Percentiles rank a stretch among this genome's conserved stretches.
Evolutionary conservation across 2,329 filamentous ascomycete genomes (phyloP).

Genomic region (Colletotrichum cuscutae): DNA sequence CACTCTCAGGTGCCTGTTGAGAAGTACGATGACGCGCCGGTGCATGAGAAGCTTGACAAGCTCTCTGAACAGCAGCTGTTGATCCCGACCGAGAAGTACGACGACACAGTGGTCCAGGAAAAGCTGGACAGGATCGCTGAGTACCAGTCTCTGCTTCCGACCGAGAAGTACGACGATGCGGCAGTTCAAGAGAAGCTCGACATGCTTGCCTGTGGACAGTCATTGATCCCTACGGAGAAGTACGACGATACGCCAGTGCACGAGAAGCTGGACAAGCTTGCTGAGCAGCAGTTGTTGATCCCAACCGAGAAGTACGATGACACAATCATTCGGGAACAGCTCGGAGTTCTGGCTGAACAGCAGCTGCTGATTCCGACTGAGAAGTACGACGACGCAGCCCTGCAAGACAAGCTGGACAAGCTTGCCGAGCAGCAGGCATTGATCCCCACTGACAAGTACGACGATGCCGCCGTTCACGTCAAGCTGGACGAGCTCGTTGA

Average conservation of each 20-base stretch:
- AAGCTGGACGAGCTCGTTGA: constrained; percentile 62
- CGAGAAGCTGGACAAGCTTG: constrained; percentile 17
- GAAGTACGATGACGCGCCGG: constrained; percentile 38
- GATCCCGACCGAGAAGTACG: constrained; percentile 17
- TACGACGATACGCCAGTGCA: constrained; percentile 17
- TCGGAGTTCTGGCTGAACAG: constrained; percentile 23
- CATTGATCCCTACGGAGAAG: constrained; percentile 39
- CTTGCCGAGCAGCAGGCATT: constrained; percentile 45
- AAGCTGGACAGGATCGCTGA: constrained; percentile 25
- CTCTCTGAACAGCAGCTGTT: constrained; percentile 68
- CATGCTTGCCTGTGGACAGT: constrained; percentile 55
- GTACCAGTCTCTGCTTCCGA: constrained; percentile 56
- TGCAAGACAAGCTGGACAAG: constrained; percentile 43
- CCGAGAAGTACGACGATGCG: constrained; percentile 12
- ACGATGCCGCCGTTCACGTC: constrained; percentile 41
- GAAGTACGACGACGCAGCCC: constrained; percentile 39
- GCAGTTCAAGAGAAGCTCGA: constrained; percentile 22
- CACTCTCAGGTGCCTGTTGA: constrained; percentile 33
- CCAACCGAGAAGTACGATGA: constrained; percentile 19
- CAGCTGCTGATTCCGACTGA: constrained; percentile 26
- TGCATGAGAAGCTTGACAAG: constrained; percentile 43
- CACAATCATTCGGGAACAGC: not conserved
- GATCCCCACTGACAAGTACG: constrained; percentile 33
- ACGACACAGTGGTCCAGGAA: constrained; percentile 4
- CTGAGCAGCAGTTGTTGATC: constrained; percentile 56